Percentiles rank a stretch among this genome's conserved stretches.
Conservation (phyloP, 2,329 filamentous ascomycete species). For the Pseudogymnoascus sp. region DNA sequence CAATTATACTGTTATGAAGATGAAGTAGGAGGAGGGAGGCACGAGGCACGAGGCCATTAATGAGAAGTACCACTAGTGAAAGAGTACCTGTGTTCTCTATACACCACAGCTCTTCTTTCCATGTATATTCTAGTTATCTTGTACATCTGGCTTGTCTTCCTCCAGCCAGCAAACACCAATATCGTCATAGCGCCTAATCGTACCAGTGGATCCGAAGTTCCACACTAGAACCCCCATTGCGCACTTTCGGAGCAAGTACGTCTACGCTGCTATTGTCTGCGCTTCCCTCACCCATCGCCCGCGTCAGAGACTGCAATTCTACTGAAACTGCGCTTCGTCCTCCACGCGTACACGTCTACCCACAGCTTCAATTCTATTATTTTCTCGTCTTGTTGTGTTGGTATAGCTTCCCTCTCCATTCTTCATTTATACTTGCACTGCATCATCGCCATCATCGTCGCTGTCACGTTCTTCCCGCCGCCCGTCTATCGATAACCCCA, state of each 20-base stretch:
- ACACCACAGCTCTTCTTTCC: not conserved
- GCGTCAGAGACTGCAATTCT: conserved; percentile 4
- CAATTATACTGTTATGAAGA: not conserved
- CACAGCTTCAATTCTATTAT: not conserved
- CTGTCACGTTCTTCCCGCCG: conserved; percentile 6
- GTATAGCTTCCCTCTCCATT: not conserved
- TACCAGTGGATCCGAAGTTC: not conserved
- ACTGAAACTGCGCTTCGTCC: not conserved
- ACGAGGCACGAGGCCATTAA: not conserved
- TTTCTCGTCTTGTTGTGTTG: not conserved
- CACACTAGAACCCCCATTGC: not conserved
- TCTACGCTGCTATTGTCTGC: not conserved
- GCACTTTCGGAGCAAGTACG: not conserved
- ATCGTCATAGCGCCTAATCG: conserved; percentile 1
- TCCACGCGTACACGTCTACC: not conserved
- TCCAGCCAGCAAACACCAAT: not conserved
- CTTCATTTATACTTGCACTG: not conserved
- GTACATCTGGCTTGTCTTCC: not conserved
- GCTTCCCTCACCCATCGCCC: not conserved
- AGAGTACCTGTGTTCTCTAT: not conserved
- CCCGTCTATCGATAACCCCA: conserved; percentile 8
- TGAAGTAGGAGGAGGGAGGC: not conserved
- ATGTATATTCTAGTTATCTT: not conserved
- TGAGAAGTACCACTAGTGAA: not conserved
- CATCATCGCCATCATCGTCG: not conserved